Evolutionary conservation across 169 alveolate species (phyloP).

Genomic region (Plasmodium falciparum): DNA sequence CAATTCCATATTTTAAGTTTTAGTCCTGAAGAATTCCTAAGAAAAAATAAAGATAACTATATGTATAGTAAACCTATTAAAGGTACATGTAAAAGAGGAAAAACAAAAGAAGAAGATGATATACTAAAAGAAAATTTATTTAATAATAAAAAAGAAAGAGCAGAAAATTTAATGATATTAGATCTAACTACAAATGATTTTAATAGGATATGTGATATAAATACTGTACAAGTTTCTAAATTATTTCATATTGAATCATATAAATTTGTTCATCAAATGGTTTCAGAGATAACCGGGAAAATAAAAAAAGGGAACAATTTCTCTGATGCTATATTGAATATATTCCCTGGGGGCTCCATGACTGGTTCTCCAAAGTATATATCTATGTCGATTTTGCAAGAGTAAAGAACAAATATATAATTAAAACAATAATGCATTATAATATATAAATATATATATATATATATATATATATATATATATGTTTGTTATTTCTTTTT

Average conservation of each 20-base stretch:
- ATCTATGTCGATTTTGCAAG: slow-evolving; percentile 70
- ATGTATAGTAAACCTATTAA: slow-evolving; percentile 81
- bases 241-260: slow-evolving; percentile 77
- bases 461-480: neutral
- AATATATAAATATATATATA: neutral
- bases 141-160: slow-evolving; percentile 76
- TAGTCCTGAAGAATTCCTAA: slow-evolving; percentile 79
- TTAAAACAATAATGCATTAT: neutral
- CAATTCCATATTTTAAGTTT: slow-evolving; percentile 56
- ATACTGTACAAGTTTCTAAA: slow-evolving; percentile 74
- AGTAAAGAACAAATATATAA: neutral
- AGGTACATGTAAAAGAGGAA: slow-evolving; percentile 80
- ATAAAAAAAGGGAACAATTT: slow-evolving; percentile 21
- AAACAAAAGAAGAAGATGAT: slow-evolving; percentile 69
- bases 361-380: slow-evolving; percentile 82
- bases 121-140: slow-evolving; percentile 47
- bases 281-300: slow-evolving; percentile 78
- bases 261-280: slow-evolving; percentile 78
- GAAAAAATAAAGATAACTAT: slow-evolving; percentile 58
- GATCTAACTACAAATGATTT: slow-evolving; percentile 80
- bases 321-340: slow-evolving; percentile 72
- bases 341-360: slow-evolving; percentile 84
- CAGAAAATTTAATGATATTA: slow-evolving; percentile 84
- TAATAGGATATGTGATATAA: slow-evolving; percentile 73
- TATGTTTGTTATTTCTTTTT: neutral